These are phyloP conservation scores for Xylaria intraflava DNA, from an alignment of 495 filamentous ascomycete species.

Conservation along the genomic window DNA sequence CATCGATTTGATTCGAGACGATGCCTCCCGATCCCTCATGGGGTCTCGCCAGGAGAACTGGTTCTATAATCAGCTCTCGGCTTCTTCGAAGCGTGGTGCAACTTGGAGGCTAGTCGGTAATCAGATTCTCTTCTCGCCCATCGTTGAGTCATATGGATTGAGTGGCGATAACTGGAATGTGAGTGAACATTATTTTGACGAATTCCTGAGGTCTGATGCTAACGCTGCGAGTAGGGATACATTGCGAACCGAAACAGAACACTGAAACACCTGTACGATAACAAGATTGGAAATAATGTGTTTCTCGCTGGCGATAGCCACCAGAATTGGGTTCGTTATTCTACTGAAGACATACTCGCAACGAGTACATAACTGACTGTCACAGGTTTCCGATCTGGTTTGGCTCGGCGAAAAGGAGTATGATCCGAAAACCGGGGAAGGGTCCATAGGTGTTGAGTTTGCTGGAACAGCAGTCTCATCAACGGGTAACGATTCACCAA, in stretches of 20 bases:
- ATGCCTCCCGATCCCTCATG: conserved; percentile 55
- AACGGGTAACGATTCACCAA: conserved; percentile 42
- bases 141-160: conserved; percentile 42
- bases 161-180: conserved; percentile 26
- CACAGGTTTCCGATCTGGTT: conserved; percentile 49
- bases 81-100: conserved; percentile 48
- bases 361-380: conserved; percentile 1
- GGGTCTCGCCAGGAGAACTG: conserved; percentile 59
- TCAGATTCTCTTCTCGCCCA: conserved; percentile 56
- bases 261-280: conserved; percentile 49
- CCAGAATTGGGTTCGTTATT: conserved; percentile 49
- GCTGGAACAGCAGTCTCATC: conserved; percentile 57
- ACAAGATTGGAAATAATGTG: conserved; percentile 60
- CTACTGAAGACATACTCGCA: not conserved
- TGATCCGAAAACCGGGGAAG: conserved; percentile 48
- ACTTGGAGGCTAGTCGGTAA: conserved; percentile 60
- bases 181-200: conserved; percentile 14
- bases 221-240: conserved; percentile 55
- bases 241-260: conserved; percentile 57
- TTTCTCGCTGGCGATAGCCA: conserved; percentile 61
- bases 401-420: conserved; percentile 54
- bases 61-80: conserved; percentile 55
- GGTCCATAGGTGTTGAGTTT: conserved; percentile 60
- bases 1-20: conserved; percentile 49
- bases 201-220: conserved; percentile 29